Base-by-base conservation (phyloP, 1,284 basidiomycete genomes). In the Apiotrichum laibachii region DNA sequence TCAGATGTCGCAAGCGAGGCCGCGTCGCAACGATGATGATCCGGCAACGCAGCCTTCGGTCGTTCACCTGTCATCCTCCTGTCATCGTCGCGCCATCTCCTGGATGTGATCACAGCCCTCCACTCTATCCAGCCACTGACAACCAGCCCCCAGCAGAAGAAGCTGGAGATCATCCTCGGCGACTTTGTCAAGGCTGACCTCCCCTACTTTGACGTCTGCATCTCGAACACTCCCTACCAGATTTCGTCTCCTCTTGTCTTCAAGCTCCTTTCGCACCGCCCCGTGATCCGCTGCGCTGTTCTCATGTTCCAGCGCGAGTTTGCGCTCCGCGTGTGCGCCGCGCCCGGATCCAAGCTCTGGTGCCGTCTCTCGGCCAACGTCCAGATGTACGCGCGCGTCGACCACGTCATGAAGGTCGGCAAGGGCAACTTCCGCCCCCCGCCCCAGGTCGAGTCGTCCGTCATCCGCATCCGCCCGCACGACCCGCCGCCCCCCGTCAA, bases 261-360 rank as follows among this genome's bases (percentile, higher is more conserved):
- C 84, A 92, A 92, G 67, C 85, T 99, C 39, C 87, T 99, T 56
- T 97, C 95, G 2, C 93, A 98, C 72, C 89, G 95, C 10, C 95
- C 95, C 0, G 83, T 97, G 51, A 93, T 91, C 76, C 90, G 95
- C 37, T 87, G 89, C 63, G 92, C 92, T 33, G 93, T 99, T 64
- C 89, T 99, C 80, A 99, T 99, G 95, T 99, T 99, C 81, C 95
- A 99, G 80, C 88, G 93, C 57, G 95, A 99, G 77, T 99, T 99
- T 72, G 95, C 96, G 0, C 82, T 95, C 60, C 89, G 96, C 2
- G 85, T 99, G 15, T 87, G 92, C 45, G 96, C 95, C 4, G 82
- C 85, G 33, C 92, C 96, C 0, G 88, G 87, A 2, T 88, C 90
- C 11, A 82, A 86, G 31, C 81, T 97, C 9, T 99, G 96, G 96